Evolutionary conservation across 805 yeast species (phyloP), one percentile per base, ranked within the genome.

Genomic region (Sungouiozyma intestinalis): DNA sequence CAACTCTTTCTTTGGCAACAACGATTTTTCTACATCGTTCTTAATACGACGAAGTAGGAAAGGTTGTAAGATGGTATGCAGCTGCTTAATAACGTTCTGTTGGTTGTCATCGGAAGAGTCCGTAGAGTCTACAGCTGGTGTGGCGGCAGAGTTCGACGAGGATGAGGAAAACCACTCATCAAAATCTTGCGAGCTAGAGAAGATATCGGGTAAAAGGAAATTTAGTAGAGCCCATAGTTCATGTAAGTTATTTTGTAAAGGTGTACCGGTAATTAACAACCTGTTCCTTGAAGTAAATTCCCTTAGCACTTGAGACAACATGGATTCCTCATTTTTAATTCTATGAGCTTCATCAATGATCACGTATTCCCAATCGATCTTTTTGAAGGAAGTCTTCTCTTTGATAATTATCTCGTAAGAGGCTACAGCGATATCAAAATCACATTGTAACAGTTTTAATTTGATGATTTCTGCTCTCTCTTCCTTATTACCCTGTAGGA

Each of bases 151-250:
- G 11, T 24, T 24, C 11, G 29, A 7, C 6, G 29, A 24, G 6
- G 29, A 24, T 2, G 68, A 62, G 3, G 71, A 63, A 56, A 83
- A 84, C 90, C 90, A 83, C 38, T 71, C 78, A 57, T 82, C 90
- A 57, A 84, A 84, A 4, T 80, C 74, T 44, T 73, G 81, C n/a
- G 81, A 71, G 54, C 79, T 84, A 0, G 84, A 76, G 54, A 83
- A 83, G 16, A 83, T 80, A 61, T 83, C 92, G 2, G 94, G 94
- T 36, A 83, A 64, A 29, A 83, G 68, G 59, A 83, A 83, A 50
- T 83, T 83, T 49, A 83, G 65, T 47, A 83, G 64, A 0, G 94
- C 90, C 94, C 94, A 83, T 45, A 83, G 65, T 60, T 83, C 94
- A 54, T 80, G 86, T 41, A 83, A 62, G 52, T 83, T 83, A 55